Percentiles rank a stretch among this genome's conserved stretches.
These are phyloP conservation scores for Suillus spraguei DNA, from an alignment of 768 basidiomycete species.

Conservation along the genomic window DNA sequence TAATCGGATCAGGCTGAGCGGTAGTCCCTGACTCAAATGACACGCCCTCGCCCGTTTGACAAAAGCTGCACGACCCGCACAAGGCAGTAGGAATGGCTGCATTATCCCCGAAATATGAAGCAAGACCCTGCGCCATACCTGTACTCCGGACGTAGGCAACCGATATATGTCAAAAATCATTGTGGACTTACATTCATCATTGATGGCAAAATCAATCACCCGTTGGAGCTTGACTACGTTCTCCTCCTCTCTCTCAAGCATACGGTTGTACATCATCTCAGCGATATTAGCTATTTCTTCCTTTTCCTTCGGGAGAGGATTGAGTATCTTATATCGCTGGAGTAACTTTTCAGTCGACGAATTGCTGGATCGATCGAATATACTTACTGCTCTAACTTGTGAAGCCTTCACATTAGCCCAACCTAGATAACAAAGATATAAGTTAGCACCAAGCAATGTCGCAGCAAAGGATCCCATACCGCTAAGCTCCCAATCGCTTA, in stretches of 20 bases:
- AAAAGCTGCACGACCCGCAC: conserved; percentile 48
- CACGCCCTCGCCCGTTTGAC: conserved; percentile 36
- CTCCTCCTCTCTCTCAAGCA: conserved; percentile 44
- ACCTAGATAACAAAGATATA: conserved; percentile 22
- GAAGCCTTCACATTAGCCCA: conserved; percentile 35
- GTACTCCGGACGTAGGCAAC: not conserved
- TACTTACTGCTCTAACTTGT: conserved; percentile 40
- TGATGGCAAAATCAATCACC: conserved; percentile 42
- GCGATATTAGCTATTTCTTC: conserved; percentile 38
- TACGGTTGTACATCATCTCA: conserved; percentile 35
- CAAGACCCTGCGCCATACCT: conserved; percentile 46
- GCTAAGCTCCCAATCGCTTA: conserved; percentile 43
- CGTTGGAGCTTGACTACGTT: conserved; percentile 40
- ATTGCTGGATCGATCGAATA: not conserved
- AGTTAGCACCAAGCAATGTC: not conserved
- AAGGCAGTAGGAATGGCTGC: conserved; percentile 41
- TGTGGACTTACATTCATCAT: conserved; percentile 37
- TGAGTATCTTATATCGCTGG: conserved; percentile 40
- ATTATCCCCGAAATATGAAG: conserved; percentile 46
- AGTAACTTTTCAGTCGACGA: conserved; percentile 2
- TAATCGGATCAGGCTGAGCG: conserved; percentile 27
- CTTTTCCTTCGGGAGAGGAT: conserved; percentile 35
- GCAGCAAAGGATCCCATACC: conserved; percentile 21
- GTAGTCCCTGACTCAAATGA: conserved; percentile 30
- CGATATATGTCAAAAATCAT: not conserved